Percentiles rank a stretch among this genome's conserved stretches.
Conservation (phyloP, 805 yeast species). For the Candida rishiriensis region DNA sequence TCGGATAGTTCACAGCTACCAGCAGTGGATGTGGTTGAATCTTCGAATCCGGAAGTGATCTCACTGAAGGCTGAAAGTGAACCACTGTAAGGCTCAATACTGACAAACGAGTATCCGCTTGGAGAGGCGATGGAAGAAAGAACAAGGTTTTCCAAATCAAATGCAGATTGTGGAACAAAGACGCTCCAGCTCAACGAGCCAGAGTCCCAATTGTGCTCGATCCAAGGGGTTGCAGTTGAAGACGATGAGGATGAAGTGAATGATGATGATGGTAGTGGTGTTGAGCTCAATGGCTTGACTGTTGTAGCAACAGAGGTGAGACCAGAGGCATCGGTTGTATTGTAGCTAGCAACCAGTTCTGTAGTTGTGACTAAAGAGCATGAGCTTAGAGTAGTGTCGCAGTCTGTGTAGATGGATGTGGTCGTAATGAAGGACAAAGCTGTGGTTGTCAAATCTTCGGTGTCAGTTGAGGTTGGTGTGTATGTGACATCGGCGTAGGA, state of each 20-base stretch:
- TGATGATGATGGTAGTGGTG: neutral
- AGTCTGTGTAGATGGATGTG: conserved; percentile 17
- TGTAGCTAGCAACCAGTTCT: conserved; percentile 23
- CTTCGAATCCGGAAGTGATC: conserved; percentile 5
- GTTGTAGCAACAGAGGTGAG: conserved; percentile 12
- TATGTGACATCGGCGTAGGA: conserved; percentile 9
- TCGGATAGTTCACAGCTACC: conserved; percentile 7
- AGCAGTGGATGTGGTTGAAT: conserved; percentile 1
- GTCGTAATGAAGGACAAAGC: conserved; percentile 15
- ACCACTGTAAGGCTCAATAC: conserved; percentile 1
- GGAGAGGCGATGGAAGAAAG: conserved; percentile 4
- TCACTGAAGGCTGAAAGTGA: neutral
- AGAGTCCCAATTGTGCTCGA: conserved; percentile 7
- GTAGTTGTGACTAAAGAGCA: conserved; percentile 22
- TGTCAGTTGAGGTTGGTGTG: conserved; percentile 17
- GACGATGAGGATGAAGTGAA: conserved; percentile 3
- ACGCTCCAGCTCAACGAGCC: conserved; percentile 13
- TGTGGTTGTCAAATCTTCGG: conserved; percentile 8
- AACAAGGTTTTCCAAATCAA: conserved; percentile 1
- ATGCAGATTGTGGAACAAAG: conserved; percentile 11
- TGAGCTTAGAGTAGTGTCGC: conserved; percentile 13
- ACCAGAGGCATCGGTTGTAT: conserved; percentile 16
- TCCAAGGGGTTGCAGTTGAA: conserved; percentile 7
- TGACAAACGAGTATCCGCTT: conserved; percentile 2
- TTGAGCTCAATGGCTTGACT: conserved; percentile 1